Percentiles rank a stretch among this genome's conserved stretches.
Conservation (phyloP, 352 stramenopile genomes). For the Phytophthora sojae region DNA sequence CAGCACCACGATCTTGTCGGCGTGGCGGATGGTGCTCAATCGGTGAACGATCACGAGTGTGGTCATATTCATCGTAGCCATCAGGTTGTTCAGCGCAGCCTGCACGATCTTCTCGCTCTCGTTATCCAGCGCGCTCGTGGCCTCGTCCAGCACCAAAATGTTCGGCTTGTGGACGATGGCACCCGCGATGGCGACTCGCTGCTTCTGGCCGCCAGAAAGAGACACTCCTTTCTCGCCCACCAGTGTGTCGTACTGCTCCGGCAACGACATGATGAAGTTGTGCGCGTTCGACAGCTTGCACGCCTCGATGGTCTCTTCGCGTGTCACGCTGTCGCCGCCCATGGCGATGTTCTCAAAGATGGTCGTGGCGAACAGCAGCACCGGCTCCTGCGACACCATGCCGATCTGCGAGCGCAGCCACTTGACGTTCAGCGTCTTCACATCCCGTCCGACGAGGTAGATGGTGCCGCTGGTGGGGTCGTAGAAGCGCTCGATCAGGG, state of each 20-base stretch:
- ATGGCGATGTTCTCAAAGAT: constrained; percentile 92
- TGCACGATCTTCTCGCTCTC: constrained; percentile 51
- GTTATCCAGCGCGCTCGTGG: constrained; percentile 27
- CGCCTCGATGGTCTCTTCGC: constrained; percentile 80
- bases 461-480: constrained; percentile 71
- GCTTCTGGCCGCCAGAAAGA: constrained; percentile 62
- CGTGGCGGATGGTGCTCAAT: constrained; percentile 51
- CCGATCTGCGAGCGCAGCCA: constrained; percentile 64
- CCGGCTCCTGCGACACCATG: constrained; percentile 80
- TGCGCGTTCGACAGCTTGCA: constrained; percentile 88
- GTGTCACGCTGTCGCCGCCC: constrained; percentile 54
- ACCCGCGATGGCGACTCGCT: constrained; percentile 43
- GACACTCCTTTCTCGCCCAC: constrained; percentile 63
- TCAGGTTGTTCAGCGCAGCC: constrained; percentile 39
- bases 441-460: constrained; percentile 74
- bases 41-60: constrained; percentile 64
- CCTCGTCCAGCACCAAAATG: constrained; percentile 27
- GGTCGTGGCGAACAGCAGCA: constrained; percentile 81
- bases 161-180: constrained; percentile 27
- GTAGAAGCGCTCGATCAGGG: constrained; percentile 87
- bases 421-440: constrained; percentile 74
- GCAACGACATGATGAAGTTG: constrained; percentile 91
- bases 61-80: constrained; percentile 57
- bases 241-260: constrained; percentile 89
- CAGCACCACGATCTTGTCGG: constrained; percentile 23